Evolutionary conservation across 805 yeast genomes (phyloP).

Genomic region (Candida cerambycidarum): DNA sequence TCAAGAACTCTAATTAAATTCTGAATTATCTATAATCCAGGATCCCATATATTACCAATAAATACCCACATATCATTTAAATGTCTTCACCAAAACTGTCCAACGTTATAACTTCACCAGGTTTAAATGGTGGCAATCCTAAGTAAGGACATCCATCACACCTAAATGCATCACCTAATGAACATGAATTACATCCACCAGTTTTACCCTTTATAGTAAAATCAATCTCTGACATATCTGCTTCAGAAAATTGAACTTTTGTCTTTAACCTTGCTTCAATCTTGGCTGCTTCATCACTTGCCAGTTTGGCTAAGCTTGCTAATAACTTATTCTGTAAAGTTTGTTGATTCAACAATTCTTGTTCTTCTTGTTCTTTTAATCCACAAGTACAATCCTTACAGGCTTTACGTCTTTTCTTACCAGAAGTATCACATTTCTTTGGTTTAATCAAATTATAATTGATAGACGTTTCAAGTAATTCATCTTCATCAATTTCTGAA

Average conservation of each 20-base stretch:
- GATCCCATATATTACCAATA: neutral
- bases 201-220: constrained; percentile 96
- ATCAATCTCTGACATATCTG: constrained; percentile 86
- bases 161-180: constrained; percentile 96
- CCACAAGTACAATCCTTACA: constrained; percentile 99
- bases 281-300: constrained; percentile 52
- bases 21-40: neutral
- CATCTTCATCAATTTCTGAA: constrained; percentile 36
- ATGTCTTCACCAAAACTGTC: constrained; percentile 78
- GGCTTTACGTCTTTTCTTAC: constrained; percentile 79
- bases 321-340: constrained; percentile 45
- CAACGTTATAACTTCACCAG: constrained; percentile 85
- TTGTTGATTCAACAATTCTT: constrained; percentile 48
- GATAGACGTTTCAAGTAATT: constrained; percentile 32
- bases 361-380: constrained; percentile 80
- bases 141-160: constrained; percentile 98
- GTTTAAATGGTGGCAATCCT: constrained; percentile 97
- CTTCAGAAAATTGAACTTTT: constrained; percentile 53
- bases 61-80: constrained; percentile 21
- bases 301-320: constrained; percentile 46
- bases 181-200: constrained; percentile 97
- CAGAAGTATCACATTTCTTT: constrained; percentile 53
- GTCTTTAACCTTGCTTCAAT: constrained; percentile 53
- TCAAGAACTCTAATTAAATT: too few species aligned
- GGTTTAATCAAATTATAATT: constrained; percentile 52